A percentile compares a stretch with the other conserved stretches of the same genome.
These are phyloP conservation scores for Trichosporon sp. DNA, from an alignment of 1,284 basidiomycete species.

Conservation along the genomic window DNA sequence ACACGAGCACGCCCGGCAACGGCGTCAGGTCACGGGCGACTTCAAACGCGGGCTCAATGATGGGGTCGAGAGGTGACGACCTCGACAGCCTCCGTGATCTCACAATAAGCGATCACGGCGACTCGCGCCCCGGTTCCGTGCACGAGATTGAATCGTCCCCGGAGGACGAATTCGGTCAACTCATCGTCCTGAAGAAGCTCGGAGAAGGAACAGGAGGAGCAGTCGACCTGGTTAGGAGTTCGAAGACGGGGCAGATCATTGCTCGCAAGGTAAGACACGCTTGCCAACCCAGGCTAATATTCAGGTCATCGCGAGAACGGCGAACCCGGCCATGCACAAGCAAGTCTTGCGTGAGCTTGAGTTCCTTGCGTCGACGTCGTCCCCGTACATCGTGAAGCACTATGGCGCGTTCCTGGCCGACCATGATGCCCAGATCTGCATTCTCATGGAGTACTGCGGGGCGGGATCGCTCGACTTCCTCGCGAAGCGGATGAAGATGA, in stretches of 20 bases:
- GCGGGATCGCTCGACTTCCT: slow-evolving; percentile 78
- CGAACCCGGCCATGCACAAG: slow-evolving; percentile 76
- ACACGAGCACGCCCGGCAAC: slow-evolving; percentile 9
- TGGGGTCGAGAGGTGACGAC: neutral
- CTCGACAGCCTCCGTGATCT: slow-evolving; percentile 9
- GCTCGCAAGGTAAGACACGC: slow-evolving; percentile 78
- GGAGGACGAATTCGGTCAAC: slow-evolving; percentile 48
- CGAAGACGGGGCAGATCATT: slow-evolving; percentile 60
- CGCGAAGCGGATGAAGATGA: slow-evolving; percentile 74
- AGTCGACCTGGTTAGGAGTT: slow-evolving; percentile 81
- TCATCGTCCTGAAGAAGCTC: slow-evolving; percentile 68
- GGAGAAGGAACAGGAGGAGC: slow-evolving; percentile 96
- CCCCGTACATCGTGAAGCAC: slow-evolving; percentile 86
- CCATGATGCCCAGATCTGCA: slow-evolving; percentile 86
- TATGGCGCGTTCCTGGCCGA: slow-evolving; percentile 93
- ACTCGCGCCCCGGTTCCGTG: neutral
- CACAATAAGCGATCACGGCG: neutral
- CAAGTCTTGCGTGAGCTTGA: slow-evolving; percentile 89
- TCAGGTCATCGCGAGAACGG: slow-evolving; percentile 83
- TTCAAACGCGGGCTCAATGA: slow-evolving; percentile 4
- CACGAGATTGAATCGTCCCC: neutral
- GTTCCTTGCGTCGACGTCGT: slow-evolving; percentile 78
- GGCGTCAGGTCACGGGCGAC: slow-evolving; percentile 5
- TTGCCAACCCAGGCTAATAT: neutral
- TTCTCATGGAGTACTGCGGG: slow-evolving; percentile 92